phyloP scores from a whole-genome alignment of 805 yeast species.

The Sugiyamaella qingdaonensis region DNA sequence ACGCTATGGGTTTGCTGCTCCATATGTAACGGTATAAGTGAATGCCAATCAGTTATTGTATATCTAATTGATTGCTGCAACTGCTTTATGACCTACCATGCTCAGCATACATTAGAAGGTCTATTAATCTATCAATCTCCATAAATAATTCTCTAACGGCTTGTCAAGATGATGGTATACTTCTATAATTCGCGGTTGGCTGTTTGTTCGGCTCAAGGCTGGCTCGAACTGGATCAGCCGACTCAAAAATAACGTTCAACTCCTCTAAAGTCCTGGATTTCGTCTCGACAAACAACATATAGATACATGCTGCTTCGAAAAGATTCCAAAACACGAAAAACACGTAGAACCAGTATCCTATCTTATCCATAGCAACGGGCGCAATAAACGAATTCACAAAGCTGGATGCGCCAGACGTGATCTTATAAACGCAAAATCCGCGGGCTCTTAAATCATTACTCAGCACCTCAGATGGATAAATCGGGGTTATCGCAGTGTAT shows the following conservation, averaged over 20 bases:
- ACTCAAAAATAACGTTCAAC: conserved; percentile 12
- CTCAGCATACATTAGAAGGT: no score
- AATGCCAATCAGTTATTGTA: neutral
- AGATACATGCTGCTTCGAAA: conserved; percentile 35
- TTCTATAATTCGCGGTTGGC: neutral
- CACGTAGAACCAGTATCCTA: conserved; percentile 32
- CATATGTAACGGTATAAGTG: conserved; percentile 3
- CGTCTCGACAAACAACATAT: conserved; percentile 23
- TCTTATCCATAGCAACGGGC: conserved; percentile 31
- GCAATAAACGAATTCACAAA: conserved; percentile 25
- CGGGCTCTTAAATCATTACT: conserved; percentile 30
- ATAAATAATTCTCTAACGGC: no score
- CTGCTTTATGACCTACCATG: no score
- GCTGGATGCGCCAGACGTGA: conserved; percentile 9
- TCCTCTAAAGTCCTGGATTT: conserved; percentile 21
- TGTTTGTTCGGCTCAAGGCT: neutral
- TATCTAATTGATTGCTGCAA: no score
- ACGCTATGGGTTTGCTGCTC: conserved; percentile 16
- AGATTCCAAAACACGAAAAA: conserved; percentile 33
- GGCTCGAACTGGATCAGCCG: conserved; percentile 13
- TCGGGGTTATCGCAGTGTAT: conserved; percentile 35
- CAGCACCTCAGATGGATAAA: conserved; percentile 29
- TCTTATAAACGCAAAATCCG: conserved; percentile 16
- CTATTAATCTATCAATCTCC: no score
- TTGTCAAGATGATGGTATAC: no score